phyloP scores from a whole-genome alignment of 331 rosid species.

The Malus hybrid region DNA sequence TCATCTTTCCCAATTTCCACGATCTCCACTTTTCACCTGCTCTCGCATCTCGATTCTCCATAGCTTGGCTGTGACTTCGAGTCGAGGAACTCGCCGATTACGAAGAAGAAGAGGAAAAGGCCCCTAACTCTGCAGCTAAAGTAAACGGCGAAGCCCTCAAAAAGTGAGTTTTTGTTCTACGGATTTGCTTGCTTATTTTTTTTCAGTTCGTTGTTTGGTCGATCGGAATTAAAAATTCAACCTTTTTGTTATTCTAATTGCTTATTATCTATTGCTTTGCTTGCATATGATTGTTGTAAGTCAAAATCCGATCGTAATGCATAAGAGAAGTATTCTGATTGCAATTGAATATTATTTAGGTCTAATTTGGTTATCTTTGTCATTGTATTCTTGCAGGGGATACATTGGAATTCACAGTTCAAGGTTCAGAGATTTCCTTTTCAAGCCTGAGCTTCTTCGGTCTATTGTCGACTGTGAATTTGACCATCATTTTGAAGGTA shows the following conservation, averaged over 20 bases:
- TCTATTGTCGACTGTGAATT: constrained; percentile 96
- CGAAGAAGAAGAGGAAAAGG: constrained; percentile 96
- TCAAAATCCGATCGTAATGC: neutral
- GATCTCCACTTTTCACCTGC: no score
- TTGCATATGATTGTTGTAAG: neutral
- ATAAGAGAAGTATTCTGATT: neutral
- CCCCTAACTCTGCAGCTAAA: constrained; percentile 80
- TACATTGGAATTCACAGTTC: constrained; percentile 99
- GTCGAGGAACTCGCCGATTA: constrained; percentile 91
- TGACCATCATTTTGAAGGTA: constrained; percentile 99
- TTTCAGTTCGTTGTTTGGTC: neutral
- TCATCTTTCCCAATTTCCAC: no score
- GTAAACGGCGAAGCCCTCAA: constrained; percentile 92
- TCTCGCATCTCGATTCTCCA: no score
- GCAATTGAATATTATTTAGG: neutral
- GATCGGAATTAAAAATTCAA: neutral
- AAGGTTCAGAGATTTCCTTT: constrained; percentile 97
- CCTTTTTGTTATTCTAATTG: neutral
- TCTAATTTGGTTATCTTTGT: neutral
- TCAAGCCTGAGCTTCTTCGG: constrained; percentile 98
- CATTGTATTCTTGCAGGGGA: constrained; percentile 51
- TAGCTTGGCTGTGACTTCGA: no score
- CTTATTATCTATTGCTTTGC: neutral
- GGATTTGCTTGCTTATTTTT: neutral
- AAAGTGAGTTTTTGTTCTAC: constrained; percentile 42